Evolutionary conservation across 257 asterid species (phyloP).

Genomic region (Eucommia ulmoides): DNA sequence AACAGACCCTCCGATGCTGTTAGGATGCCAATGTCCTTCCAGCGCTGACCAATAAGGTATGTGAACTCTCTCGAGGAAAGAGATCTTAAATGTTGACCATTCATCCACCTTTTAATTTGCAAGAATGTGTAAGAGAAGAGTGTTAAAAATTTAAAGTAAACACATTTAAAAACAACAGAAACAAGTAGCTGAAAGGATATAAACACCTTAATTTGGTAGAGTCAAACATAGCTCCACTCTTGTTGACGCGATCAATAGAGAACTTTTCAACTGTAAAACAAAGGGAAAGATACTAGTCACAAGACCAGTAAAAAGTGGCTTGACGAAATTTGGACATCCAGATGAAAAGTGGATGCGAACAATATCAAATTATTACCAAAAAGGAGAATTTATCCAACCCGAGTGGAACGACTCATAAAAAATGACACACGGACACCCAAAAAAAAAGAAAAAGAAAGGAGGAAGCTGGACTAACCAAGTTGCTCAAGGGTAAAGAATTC

Average conservation of each 20-base stretch:
- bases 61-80: slow-evolving; percentile 51
- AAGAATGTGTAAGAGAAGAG: slow-evolving; percentile 12
- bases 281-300: slow-evolving; percentile 9
- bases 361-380: too few relatives aligned
- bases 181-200: background rate
- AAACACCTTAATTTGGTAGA: slow-evolving; percentile 73
- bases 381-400: too few relatives aligned
- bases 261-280: slow-evolving; percentile 61
- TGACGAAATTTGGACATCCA: background rate
- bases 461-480: slow-evolving; percentile 51
- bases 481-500: slow-evolving; percentile 79
- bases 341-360: too few relatives aligned
- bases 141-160: slow-evolving; percentile 7
- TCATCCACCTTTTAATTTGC: slow-evolving; percentile 80
- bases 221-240: slow-evolving; percentile 87
- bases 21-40: slow-evolving; percentile 55
- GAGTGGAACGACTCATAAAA: too few relatives aligned
- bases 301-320: too few relatives aligned
- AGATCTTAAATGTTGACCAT: slow-evolving; percentile 80
- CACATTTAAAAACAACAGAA: background rate
- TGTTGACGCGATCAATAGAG: slow-evolving; percentile 88
- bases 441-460: slow-evolving; percentile 6
- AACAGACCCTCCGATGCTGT: slow-evolving; percentile 59
- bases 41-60: slow-evolving; percentile 56
- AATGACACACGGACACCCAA: too few relatives aligned